phyloP scores from a whole-genome alignment of 2,329 filamentous ascomycete species.

The Neoscytalidium dimidiatum region DNA sequence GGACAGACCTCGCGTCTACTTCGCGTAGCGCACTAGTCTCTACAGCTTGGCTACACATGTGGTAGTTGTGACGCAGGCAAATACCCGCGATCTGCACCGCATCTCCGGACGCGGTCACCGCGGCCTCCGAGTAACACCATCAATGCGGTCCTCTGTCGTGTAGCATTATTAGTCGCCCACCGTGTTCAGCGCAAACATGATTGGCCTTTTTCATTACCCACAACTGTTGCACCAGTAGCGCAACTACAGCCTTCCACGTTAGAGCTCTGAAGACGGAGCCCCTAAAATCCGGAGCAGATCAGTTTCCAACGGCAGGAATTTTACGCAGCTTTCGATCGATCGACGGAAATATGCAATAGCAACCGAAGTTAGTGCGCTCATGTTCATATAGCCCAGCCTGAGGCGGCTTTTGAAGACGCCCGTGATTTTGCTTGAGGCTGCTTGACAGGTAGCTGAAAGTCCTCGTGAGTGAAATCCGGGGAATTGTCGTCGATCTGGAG shows the following conservation, averaged over 20 bases:
- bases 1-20: neutral
- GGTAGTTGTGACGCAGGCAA: neutral
- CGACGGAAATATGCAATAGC: neutral
- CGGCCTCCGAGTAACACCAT: neutral
- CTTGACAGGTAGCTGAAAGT: neutral
- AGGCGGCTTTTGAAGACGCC: slow-evolving; percentile 17
- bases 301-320: too few relatives aligned
- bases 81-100: neutral
- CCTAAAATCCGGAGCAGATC: too few relatives aligned
- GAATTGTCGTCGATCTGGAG: slow-evolving; percentile 39
- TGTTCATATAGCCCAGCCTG: slow-evolving; percentile 22
- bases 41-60: neutral
- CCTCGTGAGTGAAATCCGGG: slow-evolving; percentile 21
- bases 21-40: neutral
- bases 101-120: neutral
- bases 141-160: neutral
- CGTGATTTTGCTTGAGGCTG: neutral
- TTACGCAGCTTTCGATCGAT: too few relatives aligned
- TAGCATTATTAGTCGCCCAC: neutral
- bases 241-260: neutral
- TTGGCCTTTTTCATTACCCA: neutral
- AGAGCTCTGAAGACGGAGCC: neutral
- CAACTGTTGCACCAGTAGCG: too few relatives aligned
- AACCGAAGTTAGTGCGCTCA: neutral
- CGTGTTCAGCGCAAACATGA: neutral